phyloP scores from a whole-genome alignment of 2,329 filamentous ascomycete species.

The Diaporthe velutina region DNA sequence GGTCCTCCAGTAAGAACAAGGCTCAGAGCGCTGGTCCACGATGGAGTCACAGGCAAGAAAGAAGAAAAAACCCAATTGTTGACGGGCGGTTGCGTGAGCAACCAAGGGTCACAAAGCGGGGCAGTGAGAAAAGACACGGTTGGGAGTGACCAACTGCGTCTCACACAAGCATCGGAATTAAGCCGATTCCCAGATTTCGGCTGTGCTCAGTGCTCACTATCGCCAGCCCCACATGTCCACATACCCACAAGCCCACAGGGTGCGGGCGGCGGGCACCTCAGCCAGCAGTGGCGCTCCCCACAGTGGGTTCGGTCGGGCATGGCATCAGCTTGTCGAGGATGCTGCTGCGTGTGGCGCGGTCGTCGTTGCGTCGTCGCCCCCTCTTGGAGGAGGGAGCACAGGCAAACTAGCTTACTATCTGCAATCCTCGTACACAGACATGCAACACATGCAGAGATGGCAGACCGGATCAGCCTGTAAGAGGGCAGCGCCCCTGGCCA shows the following conservation, averaged over 20 bases:
- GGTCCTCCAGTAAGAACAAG: not conserved
- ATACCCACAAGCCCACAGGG: not conserved
- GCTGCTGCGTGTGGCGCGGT: not conserved
- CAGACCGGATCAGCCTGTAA: not conserved
- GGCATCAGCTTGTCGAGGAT: constrained; percentile 27
- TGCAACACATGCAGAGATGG: not conserved
- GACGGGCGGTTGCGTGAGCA: constrained; percentile 30
- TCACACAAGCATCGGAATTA: constrained; percentile 17
- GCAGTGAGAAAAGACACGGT: not conserved
- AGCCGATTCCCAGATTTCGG: constrained; percentile 27
- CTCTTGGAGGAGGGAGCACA: not conserved
- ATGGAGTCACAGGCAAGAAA: constrained; percentile 15
- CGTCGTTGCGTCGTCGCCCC: not conserved
- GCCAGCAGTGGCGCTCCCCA: constrained; percentile 18
- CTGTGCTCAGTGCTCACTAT: not conserved
- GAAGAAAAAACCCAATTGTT: constrained; percentile 6
- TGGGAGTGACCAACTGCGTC: constrained; percentile 26
- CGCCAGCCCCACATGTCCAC: constrained; percentile 5
- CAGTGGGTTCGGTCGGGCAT: constrained; percentile 12
- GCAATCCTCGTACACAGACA: not conserved
- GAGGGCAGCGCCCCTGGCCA: not conserved
- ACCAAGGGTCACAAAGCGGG: constrained; percentile 10
- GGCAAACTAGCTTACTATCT: not conserved
- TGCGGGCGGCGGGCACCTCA: constrained; percentile 6
- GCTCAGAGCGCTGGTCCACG: constrained; percentile 1